Conservation (phyloP, 768 basidiomycete genomes). For the Lactifluus piperatus region DNA sequence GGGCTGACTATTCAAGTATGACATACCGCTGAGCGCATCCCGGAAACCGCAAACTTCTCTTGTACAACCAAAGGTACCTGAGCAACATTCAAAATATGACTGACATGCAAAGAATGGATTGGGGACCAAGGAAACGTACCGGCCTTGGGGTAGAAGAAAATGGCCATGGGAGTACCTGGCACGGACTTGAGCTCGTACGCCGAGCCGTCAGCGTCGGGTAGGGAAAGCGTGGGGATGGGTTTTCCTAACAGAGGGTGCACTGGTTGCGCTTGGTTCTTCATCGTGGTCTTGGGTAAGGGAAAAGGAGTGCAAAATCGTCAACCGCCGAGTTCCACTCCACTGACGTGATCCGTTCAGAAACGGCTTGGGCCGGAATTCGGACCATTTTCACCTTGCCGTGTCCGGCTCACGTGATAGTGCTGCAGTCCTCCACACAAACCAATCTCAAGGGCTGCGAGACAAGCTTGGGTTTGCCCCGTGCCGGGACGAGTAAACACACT, state of each 20-base stretch:
- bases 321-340: no score
- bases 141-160: slow-evolving; percentile 76
- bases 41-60: slow-evolving; percentile 77
- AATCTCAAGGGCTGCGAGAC: no score
- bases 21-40: slow-evolving; percentile 60
- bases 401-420: neutral
- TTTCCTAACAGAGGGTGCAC: slow-evolving; percentile 54
- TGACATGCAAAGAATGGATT: neutral
- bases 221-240: slow-evolving; percentile 54
- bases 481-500: neutral
- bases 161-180: slow-evolving; percentile 48
- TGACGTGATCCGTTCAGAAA: no score
- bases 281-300: neutral
- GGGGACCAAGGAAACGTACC: slow-evolving; percentile 33
- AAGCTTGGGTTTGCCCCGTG: neutral
- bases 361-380: no score
- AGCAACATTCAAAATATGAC: neutral
- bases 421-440: no score
- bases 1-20: neutral
- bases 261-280: slow-evolving; percentile 6
- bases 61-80: slow-evolving; percentile 71
- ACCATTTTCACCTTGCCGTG: neutral
- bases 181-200: slow-evolving; percentile 53
- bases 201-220: slow-evolving; percentile 56
- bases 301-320: no score